phyloP scores from a whole-genome alignment of 345 rosid genomes.

The Boechera retrofracta region DNA sequence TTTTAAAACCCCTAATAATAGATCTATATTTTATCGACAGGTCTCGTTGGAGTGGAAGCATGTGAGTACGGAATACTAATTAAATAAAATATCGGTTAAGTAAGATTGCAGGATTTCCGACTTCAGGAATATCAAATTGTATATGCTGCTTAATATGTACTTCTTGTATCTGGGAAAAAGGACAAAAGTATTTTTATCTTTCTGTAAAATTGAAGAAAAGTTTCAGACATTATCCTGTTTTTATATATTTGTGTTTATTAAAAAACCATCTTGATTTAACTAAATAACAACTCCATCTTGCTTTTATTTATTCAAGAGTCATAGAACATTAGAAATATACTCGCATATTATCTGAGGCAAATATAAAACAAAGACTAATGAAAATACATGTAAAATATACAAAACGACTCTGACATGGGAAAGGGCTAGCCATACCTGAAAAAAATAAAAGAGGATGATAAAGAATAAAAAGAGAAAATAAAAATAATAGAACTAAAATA shows the following conservation, averaged over 20 bases:
- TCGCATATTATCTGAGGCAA: neutral
- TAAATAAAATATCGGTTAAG: conserved; percentile 19
- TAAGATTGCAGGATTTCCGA: conserved; percentile 28
- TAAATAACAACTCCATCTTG: neutral
- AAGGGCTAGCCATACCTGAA: neutral
- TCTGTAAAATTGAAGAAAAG: neutral
- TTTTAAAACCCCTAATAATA: conserved; percentile 5
- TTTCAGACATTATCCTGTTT: conserved; percentile 22
- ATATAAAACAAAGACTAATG: too few relatives aligned
- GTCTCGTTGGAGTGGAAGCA: conserved; percentile 29
- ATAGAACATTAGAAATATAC: neutral
- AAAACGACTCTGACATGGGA: conserved; percentile 8
- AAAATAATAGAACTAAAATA: neutral
- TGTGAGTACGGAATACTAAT: conserved; percentile 16
- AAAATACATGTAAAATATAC: neutral
- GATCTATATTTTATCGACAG: neutral
- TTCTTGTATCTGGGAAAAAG: conserved; percentile 23
- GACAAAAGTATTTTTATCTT: neutral
- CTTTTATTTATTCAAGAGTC: too few relatives aligned
- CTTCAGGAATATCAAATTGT: conserved; percentile 3
- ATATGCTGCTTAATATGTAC: conserved; percentile 22
- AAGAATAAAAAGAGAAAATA: neutral
- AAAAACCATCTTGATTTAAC: neutral
- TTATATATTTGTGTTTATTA: neutral
- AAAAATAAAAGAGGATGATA: too few relatives aligned